Evolutionary conservation across 805 yeast species (phyloP).

Genomic region (Cephaloascus fragrans): DNA sequence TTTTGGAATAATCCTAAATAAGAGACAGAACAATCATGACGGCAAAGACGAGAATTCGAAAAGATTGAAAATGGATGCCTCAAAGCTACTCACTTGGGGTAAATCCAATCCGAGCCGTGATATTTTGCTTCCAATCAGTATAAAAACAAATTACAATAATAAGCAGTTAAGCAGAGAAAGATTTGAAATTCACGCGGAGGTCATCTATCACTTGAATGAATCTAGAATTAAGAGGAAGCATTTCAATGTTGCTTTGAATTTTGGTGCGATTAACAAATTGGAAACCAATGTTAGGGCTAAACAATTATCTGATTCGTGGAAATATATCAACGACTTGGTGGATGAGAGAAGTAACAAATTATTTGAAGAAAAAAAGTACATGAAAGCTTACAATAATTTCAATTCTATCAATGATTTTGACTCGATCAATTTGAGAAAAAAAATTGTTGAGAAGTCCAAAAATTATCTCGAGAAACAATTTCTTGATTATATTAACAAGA

Average conservation of each 20-base stretch:
- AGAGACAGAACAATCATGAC: conserved; percentile 6
- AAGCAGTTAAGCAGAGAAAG: conserved; percentile 33
- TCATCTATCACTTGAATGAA: conserved; percentile 62
- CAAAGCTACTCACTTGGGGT: conserved; percentile 13
- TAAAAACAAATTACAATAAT: conserved; percentile 2
- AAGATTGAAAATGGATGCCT: conserved; percentile 18
- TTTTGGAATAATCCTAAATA: conserved; percentile 46
- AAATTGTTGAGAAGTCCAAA: conserved; percentile 46
- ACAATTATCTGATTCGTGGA: conserved; percentile 70
- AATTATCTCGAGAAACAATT: conserved; percentile 68
- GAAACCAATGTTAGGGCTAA: conserved; percentile 56
- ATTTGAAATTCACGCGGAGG: conserved; percentile 68
- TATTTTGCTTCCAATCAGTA: conserved; percentile 19
- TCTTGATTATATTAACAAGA: conserved; percentile 57
- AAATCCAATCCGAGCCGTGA: conserved; percentile 17
- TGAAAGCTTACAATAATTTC: conserved; percentile 14
- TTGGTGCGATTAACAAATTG: conserved; percentile 48
- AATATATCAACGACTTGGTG: conserved; percentile 44
- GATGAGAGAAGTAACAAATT: conserved; percentile 15
- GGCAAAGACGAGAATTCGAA: conserved; percentile 20
- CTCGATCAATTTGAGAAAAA: conserved; percentile 23
- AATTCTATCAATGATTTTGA: conserved; percentile 14
- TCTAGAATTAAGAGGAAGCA: conserved; percentile 42
- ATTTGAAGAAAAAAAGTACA: conserved; percentile 18
- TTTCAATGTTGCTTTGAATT: conserved; percentile 50